Evolutionary conservation across 225 moss, liverwort and hornwort genomes (phyloP).

Genomic region (Pseudisothecium myosuroides): DNA sequence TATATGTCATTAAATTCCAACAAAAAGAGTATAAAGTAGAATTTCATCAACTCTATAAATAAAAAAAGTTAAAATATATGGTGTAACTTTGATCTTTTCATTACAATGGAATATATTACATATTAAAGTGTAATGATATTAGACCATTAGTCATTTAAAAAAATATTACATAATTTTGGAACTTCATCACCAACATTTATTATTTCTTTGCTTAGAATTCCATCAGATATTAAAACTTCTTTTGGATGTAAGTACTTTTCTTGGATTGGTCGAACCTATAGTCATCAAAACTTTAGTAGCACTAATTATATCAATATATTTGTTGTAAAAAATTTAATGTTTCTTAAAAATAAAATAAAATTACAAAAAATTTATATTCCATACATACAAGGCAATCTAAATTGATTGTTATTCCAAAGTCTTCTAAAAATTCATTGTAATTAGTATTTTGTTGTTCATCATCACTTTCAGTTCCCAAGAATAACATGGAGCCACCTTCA

Average conservation of each 20-base stretch:
- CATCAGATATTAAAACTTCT: constrained; percentile 59
- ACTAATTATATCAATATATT: background rate
- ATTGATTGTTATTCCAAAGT: constrained; percentile 71
- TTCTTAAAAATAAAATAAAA: background rate
- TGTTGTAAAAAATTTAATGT: too few species aligned
- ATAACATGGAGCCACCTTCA: constrained; percentile 59
- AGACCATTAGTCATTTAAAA: background rate
- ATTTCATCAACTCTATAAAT: background rate
- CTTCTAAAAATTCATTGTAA: constrained; percentile 38
- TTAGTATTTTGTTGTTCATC: constrained; percentile 8
- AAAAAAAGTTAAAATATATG: background rate
- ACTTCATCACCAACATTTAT: constrained; percentile 42
- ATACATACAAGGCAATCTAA: constrained; percentile 55
- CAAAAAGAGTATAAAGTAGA: background rate
- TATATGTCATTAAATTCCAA: background rate
- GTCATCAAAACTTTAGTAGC: background rate
- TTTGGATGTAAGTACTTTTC: constrained; percentile 88
- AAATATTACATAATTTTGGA: background rate
- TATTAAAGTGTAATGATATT: background rate
- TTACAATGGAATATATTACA: background rate
- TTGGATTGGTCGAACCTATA: constrained; percentile 53
- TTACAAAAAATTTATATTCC: background rate
- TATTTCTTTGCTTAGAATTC: constrained; percentile 55
- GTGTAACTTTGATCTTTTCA: background rate
- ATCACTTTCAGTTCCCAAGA: constrained; percentile 31